A percentile compares a stretch with the other conserved stretches of the same genome.
Conservation (phyloP, 164 flowering plant genomes). For the Aristolochia contorta region DNA sequence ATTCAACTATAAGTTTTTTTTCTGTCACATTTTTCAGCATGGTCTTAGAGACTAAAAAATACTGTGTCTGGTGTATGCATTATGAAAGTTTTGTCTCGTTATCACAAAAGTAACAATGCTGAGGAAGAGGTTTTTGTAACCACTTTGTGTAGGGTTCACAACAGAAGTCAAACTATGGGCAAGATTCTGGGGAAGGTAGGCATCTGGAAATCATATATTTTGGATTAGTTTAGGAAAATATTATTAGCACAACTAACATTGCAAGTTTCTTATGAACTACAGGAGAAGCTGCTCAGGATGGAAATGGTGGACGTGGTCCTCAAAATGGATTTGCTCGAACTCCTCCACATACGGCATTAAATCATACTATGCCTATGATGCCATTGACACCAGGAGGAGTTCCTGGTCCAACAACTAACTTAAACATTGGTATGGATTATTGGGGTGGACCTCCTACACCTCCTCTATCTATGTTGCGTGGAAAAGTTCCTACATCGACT, state of each 20-base stretch:
- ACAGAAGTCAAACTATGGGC: conserved; percentile 42
- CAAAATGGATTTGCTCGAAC: conserved; percentile 30
- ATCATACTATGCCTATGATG: conserved; percentile 42
- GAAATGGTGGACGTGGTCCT: conserved; percentile 30
- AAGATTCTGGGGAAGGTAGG: conserved; percentile 60
- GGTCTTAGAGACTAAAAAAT: no score
- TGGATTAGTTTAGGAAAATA: not conserved
- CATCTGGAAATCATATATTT: not conserved
- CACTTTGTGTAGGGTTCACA: conserved; percentile 57
- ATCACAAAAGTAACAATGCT: no score
- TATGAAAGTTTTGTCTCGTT: no score
- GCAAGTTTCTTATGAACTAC: conserved; percentile 11
- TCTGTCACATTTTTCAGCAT: no score
- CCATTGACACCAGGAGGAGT: conserved; percentile 47
- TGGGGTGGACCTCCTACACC: conserved; percentile 67
- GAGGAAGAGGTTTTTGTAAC: no score
- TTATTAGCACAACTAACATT: not conserved
- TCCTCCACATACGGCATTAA: conserved; percentile 37
- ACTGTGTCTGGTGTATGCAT: no score
- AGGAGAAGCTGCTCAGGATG: conserved; percentile 70
- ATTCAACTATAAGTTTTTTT: no score
- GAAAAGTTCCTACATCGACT: conserved; percentile 53
- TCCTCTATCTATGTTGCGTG: conserved; percentile 52
- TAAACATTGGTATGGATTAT: conserved; percentile 96
- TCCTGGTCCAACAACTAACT: conserved; percentile 84